Evolutionary conservation across 495 filamentous ascomycete genomes (phyloP), one percentile per base, ranked within the genome.

Genomic region (Neurospora tetrasperma): DNA sequence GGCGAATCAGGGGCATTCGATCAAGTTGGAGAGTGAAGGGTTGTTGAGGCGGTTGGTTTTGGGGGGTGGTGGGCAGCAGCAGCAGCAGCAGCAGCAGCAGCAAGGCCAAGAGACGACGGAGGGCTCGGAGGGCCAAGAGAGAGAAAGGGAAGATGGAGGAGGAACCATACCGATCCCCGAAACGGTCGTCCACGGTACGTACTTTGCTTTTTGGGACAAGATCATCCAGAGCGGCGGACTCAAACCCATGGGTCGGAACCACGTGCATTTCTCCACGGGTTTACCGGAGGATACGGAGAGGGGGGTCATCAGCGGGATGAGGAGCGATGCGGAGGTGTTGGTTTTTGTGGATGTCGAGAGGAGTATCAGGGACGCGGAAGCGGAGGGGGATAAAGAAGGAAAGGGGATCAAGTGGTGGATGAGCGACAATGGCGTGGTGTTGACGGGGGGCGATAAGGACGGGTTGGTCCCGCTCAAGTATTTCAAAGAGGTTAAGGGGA

Each of bases 1-100:
- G 78, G 96, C 96, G 2, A 96, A 93, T 74, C 96, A 99, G 83
- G 96, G 96, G 69, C 96, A 98, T 83, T 88, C 84, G 76, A 88
- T 94, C 79, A 85, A 84, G 69, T 82, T 99, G 59, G 89, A 91
- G 31, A 87, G 88, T 39, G 88, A 90, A 35, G 85, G 86, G 0
- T 86, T 96, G 18, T 89, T 96, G 16, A 87, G 84, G 20, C 89
- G 90, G 14, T 80, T 98, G 75, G 90, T 82, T 27, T 80, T 81
- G 31, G 27, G 27, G 1, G 27, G 27, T 31, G 77, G 77, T 2
- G 42, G 23, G 1, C 77, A 74, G 4, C 85, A 23, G 23, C 23
- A 23, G 23, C 23, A 23, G 23, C 23, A 23, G 23, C 23, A 23
- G 23, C 23, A 23, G 23, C 23, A 23, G 23, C 23, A 23, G 27